These are phyloP conservation scores for Mycena rebaudengoi DNA, from an alignment of 768 basidiomycete genomes.

Conservation along the genomic window DNA sequence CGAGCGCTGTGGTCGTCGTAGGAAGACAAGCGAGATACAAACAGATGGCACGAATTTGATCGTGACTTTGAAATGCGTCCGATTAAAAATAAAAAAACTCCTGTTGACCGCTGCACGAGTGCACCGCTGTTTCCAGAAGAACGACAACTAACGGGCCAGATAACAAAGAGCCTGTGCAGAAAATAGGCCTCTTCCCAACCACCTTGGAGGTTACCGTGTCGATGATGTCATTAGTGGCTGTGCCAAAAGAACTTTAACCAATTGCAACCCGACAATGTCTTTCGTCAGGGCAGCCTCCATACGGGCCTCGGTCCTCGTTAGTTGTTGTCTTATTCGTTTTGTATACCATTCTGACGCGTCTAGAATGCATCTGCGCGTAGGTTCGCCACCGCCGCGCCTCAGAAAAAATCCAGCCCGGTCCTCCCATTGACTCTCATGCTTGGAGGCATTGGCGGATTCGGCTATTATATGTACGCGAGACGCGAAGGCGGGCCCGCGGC, in stretches of 20 bases:
- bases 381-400: conserved; percentile 48
- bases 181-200: no score
- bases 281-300: conserved; percentile 8
- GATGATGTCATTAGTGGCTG: no score
- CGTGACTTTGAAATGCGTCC: no score
- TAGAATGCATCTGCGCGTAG: conserved; percentile 9
- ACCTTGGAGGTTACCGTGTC: no score
- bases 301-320: not conserved
- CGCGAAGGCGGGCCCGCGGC: conserved; percentile 24
- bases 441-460: conserved; percentile 52
- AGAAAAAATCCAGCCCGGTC: conserved; percentile 59
- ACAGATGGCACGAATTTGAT: no score
- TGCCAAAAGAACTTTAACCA: no score
- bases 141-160: no score
- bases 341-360: not conserved
- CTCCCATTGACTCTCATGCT: conserved; percentile 52
- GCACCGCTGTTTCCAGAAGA: no score
- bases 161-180: no score
- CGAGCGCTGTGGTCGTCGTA: conserved; percentile 8
- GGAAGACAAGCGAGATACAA: conserved; percentile 1
- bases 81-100: no score
- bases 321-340: not conserved
- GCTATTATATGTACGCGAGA: conserved; percentile 61
- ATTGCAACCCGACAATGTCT: no score
- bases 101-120: no score